Conservation (phyloP, 345 rosid genomes). For the Linum lewisii region DNA sequence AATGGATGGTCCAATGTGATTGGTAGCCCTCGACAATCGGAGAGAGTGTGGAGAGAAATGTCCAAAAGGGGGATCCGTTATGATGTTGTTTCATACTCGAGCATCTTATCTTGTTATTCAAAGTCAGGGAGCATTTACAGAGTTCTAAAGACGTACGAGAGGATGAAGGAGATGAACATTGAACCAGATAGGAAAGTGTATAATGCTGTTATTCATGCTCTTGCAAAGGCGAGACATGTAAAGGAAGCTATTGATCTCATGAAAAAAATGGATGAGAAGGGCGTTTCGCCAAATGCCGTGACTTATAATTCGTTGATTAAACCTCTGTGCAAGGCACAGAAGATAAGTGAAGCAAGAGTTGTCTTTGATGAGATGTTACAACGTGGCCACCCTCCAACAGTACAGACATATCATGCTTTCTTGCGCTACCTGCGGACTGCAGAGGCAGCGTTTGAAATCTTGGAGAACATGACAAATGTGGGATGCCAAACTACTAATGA, state of each 20-base stretch:
- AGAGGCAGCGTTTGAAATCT: conserved; percentile 64
- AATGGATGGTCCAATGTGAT: conserved; percentile 88
- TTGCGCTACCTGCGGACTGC: conserved; percentile 45
- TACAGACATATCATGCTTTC: conserved; percentile 73
- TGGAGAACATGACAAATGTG: conserved; percentile 59
- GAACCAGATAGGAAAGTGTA: conserved; percentile 82
- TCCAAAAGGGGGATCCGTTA: conserved; percentile 41
- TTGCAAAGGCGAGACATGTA: conserved; percentile 64
- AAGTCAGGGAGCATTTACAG: conserved; percentile 54
- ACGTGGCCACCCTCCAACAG: conserved; percentile 40
- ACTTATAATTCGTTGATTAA: conserved; percentile 77
- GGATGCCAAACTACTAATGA: conserved; percentile 66
- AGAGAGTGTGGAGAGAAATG: conserved; percentile 88
- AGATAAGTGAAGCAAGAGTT: conserved; percentile 47
- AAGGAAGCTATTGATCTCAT: conserved; percentile 55
- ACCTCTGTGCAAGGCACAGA: conserved; percentile 63
- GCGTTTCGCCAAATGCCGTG: conserved; percentile 47
- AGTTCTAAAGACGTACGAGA: conserved; percentile 58
- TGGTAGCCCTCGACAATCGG: conserved; percentile 63
- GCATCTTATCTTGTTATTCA: conserved; percentile 74
- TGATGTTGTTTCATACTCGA: conserved; percentile 67
- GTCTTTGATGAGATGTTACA: conserved; percentile 62
- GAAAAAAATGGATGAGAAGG: conserved; percentile 70
- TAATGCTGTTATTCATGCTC: conserved; percentile 70
- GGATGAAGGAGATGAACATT: conserved; percentile 46